Conservation (phyloP, 2,329 filamentous ascomycete species). For the Pseudocercospora pini-densiflorae region DNA sequence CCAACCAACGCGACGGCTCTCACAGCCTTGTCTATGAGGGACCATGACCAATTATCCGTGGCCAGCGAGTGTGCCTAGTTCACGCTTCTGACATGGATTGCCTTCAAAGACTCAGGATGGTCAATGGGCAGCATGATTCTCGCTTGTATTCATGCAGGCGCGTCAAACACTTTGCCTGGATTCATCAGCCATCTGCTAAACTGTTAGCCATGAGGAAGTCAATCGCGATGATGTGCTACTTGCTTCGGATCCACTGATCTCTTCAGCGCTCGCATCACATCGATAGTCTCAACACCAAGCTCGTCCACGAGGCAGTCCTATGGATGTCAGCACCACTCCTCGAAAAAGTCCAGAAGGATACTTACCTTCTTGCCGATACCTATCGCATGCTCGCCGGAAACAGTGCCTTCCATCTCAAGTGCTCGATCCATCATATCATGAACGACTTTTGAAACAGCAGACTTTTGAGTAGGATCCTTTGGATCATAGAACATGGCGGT, state of each 20-base stretch:
- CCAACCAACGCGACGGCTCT: neutral
- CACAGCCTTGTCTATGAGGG: neutral
- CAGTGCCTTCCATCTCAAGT: constrained; percentile 87
- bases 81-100: neutral
- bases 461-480: constrained; percentile 68
- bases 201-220: neutral
- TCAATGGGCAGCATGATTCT: neutral
- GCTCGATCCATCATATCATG: constrained; percentile 91
- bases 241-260: constrained; percentile 26
- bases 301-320: constrained; percentile 26
- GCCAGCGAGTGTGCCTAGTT: neutral
- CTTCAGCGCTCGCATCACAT: constrained; percentile 29
- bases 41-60: neutral
- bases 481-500: constrained; percentile 88
- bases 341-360: neutral
- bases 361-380: constrained; percentile 30
- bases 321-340: neutral
- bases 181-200: constrained; percentile 27
- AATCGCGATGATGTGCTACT: neutral
- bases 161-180: constrained; percentile 29
- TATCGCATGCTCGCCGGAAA: constrained; percentile 31
- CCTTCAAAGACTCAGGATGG: neutral
- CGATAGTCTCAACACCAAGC: constrained; percentile 25
- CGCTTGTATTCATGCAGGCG: neutral
- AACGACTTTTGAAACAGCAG: constrained; percentile 77